Percentiles rank a stretch among this genome's conserved stretches.
phyloP scores from a whole-genome alignment of 805 yeast species.

The Saccharomycopsis malanga region DNA sequence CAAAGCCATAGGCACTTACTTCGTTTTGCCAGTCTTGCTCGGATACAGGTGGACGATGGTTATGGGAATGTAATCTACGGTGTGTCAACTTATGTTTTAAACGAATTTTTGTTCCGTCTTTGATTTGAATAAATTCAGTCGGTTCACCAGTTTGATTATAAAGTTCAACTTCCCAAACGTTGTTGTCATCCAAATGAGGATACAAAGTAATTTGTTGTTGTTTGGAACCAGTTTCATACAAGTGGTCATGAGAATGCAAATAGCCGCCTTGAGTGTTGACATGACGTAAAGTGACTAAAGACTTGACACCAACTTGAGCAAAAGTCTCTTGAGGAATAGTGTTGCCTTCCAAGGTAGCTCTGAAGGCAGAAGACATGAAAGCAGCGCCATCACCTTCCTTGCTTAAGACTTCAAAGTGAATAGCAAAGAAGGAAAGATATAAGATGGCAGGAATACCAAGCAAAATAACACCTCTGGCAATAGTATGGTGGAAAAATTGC shows the following conservation, averaged over 20 bases:
- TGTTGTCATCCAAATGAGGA: slow-evolving; percentile 71
- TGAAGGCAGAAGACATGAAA: slow-evolving; percentile 66
- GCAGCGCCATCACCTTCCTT: slow-evolving; percentile 68
- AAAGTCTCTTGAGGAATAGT: slow-evolving; percentile 49
- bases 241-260: slow-evolving; percentile 70
- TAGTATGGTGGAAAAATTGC: slow-evolving; percentile 40
- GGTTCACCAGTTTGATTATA: slow-evolving; percentile 53
- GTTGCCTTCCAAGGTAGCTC: slow-evolving; percentile 54
- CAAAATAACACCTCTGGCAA: slow-evolving; percentile 44
- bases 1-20: slow-evolving; percentile 68
- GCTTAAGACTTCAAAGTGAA: slow-evolving; percentile 53
- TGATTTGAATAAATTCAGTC: slow-evolving; percentile 51
- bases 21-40: slow-evolving; percentile 81
- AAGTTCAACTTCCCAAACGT: slow-evolving; percentile 64
- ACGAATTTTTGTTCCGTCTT: slow-evolving; percentile 65
- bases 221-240: slow-evolving; percentile 70
- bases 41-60: slow-evolving; percentile 70
- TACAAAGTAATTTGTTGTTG: slow-evolving; percentile 80
- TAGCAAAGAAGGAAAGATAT: slow-evolving; percentile 50
- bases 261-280: slow-evolving; percentile 70
- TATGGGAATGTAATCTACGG: slow-evolving; percentile 76
- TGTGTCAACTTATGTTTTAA: slow-evolving; percentile 50
- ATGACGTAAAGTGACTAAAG: slow-evolving; percentile 61
- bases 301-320: slow-evolving; percentile 70
- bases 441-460: slow-evolving; percentile 52